Base-by-base conservation (phyloP, 202 grass and related monocot species). In the Eragrostis tef region DNA sequence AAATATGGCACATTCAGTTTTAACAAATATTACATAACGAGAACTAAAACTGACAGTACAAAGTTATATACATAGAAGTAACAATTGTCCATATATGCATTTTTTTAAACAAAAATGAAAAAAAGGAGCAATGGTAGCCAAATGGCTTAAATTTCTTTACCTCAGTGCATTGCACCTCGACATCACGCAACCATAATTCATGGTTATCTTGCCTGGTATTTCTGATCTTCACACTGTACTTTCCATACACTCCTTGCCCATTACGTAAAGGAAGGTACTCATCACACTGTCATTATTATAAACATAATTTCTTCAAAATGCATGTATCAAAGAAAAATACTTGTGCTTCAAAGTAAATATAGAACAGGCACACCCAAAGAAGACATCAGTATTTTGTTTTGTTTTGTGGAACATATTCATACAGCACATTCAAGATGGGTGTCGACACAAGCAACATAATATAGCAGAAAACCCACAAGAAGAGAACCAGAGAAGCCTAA, bases 271-370 rank as follows among this genome's bases (percentile, higher is more conserved):
- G 90, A 76, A 98, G 88, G 90, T 98, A 98, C 73, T 87, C 51
- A 80, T 90, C 88, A 88, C 96, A 98, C 96, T 98, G 86, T 47
- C 77, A 91, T 67, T 83, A 85, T 88, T 86, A 56, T 25, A 59
- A 84, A 52, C 39, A 70, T 39, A 80, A 60, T 68, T 70, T 70
- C 3, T 52, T 75, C 22, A 69, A 36, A 19, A 75, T 5, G 31
- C 11, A 72, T 64, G 7, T 72, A 56, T 48, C 3, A 56, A 29
- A 81, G 12, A 12, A 85, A 85, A 75, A 81, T 80, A 75, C 17
- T 69, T 17, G 16, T 42, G 67, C 22, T 82, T 81, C 47, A 77
- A 64, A 78, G 12, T 42, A 74, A 49, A 9, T 71, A 81, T 54
- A 65, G 0, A 1, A 59, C 7, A 81, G 9, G 65, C 7, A 81